phyloP scores from a whole-genome alignment of 2,329 filamentous ascomycete species.

The Aspergillus sp. region DNA sequence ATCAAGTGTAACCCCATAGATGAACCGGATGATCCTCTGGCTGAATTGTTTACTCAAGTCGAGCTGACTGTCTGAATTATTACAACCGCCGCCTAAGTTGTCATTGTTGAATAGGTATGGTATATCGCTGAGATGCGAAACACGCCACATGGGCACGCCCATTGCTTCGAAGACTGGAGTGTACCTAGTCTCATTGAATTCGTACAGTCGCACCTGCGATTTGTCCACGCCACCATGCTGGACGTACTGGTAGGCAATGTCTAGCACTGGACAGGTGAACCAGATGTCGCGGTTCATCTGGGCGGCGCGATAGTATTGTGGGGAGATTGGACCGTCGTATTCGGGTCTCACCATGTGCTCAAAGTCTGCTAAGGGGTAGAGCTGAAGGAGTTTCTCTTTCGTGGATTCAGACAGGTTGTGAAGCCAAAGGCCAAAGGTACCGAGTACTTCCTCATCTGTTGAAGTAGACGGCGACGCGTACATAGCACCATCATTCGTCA shows the following conservation, averaged over 20 bases:
- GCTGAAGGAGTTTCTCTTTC: conserved; percentile 19
- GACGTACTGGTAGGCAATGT: conserved; percentile 34
- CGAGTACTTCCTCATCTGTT: conserved; percentile 18
- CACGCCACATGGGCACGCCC: conserved; percentile 35
- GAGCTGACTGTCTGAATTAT: conserved; percentile 15
- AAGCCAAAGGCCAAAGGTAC: conserved; percentile 19
- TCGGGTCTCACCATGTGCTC: conserved; percentile 10
- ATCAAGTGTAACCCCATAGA: background rate
- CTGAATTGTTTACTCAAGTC: conserved; percentile 10
- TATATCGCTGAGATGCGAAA: conserved; percentile 36
- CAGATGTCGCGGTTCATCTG: conserved; percentile 33
- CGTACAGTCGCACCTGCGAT: conserved; percentile 26
- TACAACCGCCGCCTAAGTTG: conserved; percentile 2
- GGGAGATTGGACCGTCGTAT: conserved; percentile 20
- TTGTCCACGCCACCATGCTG: conserved; percentile 15
- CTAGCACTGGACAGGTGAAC: conserved; percentile 33
- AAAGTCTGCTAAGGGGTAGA: conserved; percentile 21
- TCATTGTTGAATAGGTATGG: conserved; percentile 29
- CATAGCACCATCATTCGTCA: conserved; percentile 22
- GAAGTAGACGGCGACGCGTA: conserved; percentile 13
- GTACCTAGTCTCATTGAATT: conserved; percentile 31
- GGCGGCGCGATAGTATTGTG: conserved; percentile 36
- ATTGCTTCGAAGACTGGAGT: conserved; percentile 27
- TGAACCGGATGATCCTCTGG: conserved; percentile 10
- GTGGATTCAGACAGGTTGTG: conserved; percentile 12